Percentiles rank a stretch among this genome's conserved stretches.
These are phyloP conservation scores for Juncus effusus DNA, from an alignment of 176 grass and related monocot genomes.

Conservation along the genomic window DNA sequence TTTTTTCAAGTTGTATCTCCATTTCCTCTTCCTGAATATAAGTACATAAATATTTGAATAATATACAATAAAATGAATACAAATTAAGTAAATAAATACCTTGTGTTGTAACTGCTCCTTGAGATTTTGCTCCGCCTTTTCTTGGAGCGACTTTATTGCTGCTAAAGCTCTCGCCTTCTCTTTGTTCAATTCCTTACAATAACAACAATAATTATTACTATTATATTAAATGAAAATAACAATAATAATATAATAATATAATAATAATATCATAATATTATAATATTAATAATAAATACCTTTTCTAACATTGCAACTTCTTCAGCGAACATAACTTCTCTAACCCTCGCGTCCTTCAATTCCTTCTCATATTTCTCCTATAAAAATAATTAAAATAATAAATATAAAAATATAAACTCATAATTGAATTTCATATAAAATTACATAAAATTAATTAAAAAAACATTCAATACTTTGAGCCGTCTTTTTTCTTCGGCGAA, in stretches of 20 bases:
- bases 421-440: conserved; percentile 8
- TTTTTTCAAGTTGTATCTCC: conserved; percentile 57
- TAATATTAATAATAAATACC: conserved; percentile 29
- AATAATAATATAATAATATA: not conserved
- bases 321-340: conserved; percentile 78
- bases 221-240: not conserved
- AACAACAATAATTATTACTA: not conserved
- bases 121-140: conserved; percentile 68
- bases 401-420: not conserved
- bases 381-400: conserved; percentile 31
- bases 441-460: conserved; percentile 4
- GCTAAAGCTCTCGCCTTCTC: conserved; percentile 61
- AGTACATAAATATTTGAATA: not conserved
- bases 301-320: conserved; percentile 85
- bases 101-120: conserved; percentile 66
- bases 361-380: conserved; percentile 94
- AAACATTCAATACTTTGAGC: conserved; percentile 56
- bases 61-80: not conserved
- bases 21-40: conserved; percentile 66
- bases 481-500: conserved; percentile 97
- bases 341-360: conserved; percentile 79
- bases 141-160: conserved; percentile 59
- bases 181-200: conserved; percentile 80
- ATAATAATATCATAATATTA: too few species aligned
- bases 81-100: conserved; percentile 25